Base-by-base conservation (phyloP, 768 basidiomycete species). In the Suillus weaverae region DNA sequence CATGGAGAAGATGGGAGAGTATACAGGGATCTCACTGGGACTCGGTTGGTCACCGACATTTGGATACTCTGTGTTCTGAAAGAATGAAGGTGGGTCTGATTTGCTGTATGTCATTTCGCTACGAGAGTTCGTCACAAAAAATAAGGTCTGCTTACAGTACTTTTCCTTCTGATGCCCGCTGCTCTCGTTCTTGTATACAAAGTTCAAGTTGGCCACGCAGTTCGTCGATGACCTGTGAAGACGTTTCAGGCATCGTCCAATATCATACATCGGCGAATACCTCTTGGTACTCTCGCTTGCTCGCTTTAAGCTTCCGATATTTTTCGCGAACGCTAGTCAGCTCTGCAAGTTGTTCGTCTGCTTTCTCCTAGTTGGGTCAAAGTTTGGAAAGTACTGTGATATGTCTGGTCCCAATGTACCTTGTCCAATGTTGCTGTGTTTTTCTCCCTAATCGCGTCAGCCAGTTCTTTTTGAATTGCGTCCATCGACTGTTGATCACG, bases 171-270 rank as follows among this genome's bases (percentile, higher is more conserved):
- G 16, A 43, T 62, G 57, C 13, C 67, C 70, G 22, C 64, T 73
- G 70, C 43, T 71, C 74, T 32, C 71, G 66, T 62, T 74, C 71
- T 56, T 67, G 44, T 36, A 51, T 55, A 56, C 62, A 66, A 13
- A 64, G 65, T 2, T 48, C 57, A 57, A 76, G 68, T 10, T 67
- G 59, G n/a, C 10, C 50, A 55, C 70, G 68, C 50, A 76, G 66
- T 33, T 70, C 70, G 4, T 66, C 54, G 60, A 70, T 26, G 35
- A 68, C 44, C 73, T 76, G 59, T 53, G 30, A 36, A 6, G 54
- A 7, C 30, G 53, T 65, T 56, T 20, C 7, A 32, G 50, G 38
- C 11, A 56, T 8, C 35, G 55, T 13, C 20, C 20, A 48, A 46
- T 56, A 35, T 11, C 46, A 20, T 60, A 8, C 6, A 43, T 62